Percentiles rank a stretch among this genome's conserved stretches.
phyloP scores from a whole-genome alignment of 2,329 filamentous ascomycete species.

The Arthrobotrys sinensis region DNA sequence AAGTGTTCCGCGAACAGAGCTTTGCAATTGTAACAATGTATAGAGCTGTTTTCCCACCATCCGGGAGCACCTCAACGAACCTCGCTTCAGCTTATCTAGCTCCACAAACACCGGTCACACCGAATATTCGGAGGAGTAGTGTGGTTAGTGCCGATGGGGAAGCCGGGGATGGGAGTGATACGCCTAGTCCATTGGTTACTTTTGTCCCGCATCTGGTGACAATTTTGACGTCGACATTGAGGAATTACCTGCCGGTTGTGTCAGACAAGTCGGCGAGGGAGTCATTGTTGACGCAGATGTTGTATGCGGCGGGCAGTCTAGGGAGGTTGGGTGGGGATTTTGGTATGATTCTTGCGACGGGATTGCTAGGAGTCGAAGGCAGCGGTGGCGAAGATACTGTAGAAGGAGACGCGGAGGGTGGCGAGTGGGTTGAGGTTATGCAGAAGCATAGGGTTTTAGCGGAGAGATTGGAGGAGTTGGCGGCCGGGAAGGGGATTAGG shows the following conservation, averaged over 20 bases:
- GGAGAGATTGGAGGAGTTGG: constrained; percentile 76
- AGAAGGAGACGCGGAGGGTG: constrained; percentile 67
- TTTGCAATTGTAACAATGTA: constrained; percentile 97
- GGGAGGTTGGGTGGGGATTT: constrained; percentile 94
- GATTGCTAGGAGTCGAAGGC: constrained; percentile 69
- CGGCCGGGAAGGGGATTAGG: constrained; percentile 60
- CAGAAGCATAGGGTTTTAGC: constrained; percentile 89
- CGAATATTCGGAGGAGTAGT: constrained; percentile 43
- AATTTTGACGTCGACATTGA: constrained; percentile 83
- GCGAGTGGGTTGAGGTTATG: constrained; percentile 90
- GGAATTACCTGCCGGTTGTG: constrained; percentile 83
- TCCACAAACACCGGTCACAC: constrained; percentile 47
- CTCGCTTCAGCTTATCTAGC: constrained; percentile 51
- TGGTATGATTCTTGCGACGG: constrained; percentile 82
- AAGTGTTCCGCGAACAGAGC: constrained; percentile 97
- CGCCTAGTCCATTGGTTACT: constrained; percentile 77
- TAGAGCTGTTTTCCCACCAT: constrained; percentile 82
- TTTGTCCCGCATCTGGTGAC: constrained; percentile 88
- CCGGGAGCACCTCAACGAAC: constrained; percentile 24
- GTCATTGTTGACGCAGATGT: constrained; percentile 89
- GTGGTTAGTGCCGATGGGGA: not conserved
- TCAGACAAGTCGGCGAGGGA: constrained; percentile 84
- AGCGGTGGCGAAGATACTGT: constrained; percentile 66
- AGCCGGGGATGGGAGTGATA: constrained; percentile 39
- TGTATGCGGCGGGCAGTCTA: constrained; percentile 93